Base-by-base conservation (phyloP, 257 asterid genomes). In the Cordia subcordata region DNA sequence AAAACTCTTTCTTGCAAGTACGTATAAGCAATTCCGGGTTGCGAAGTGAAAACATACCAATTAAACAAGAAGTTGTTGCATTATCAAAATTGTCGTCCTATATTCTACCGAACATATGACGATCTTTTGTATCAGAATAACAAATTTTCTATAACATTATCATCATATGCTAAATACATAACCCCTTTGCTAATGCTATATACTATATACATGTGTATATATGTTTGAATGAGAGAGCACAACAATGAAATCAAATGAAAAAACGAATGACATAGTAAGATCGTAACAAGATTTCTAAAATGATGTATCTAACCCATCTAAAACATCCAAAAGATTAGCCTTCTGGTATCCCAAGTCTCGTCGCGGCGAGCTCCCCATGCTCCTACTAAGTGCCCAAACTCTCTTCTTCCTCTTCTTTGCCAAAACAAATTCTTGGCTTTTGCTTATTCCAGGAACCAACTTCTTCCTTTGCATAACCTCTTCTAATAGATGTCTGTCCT, bases 331-430 rank as follows among this genome's bases (percentile, higher is more conserved):
- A 60, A 76, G 90, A 51, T 82, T 79, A 13, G 69, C 79, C 37
- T 64, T 79, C 16, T 73, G 81, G 49, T 67, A 69, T 49, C 69
- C 79, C 39, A 46, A 60, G 33, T 67, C 90, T 49, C 73, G 62
- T 39, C 79, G 40, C 0, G 96, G 97, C 0, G 97, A 87, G 80
- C 79, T 81, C 46, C 94, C 95, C 0, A 82, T 79, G 75, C 97
- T 90, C 79, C 76, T 67, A 64, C 96, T 87, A 14, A 70, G 42
- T 4, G 81, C 84, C 87, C 77, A 72, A 38, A 78, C 64, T 70
- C 62, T 77, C 12, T 49, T 70, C 55, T 73, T 80, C 64, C 58
- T 67, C 52, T 68, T 77, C 66, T 73, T 77, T 10, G 64, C 78
- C 13, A 64, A 58, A 18, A 54, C 61, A 19, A 90, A 80, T 52